Evolutionary conservation across 768 basidiomycete species (phyloP).

Genomic region (Mycena sanguinolenta): DNA sequence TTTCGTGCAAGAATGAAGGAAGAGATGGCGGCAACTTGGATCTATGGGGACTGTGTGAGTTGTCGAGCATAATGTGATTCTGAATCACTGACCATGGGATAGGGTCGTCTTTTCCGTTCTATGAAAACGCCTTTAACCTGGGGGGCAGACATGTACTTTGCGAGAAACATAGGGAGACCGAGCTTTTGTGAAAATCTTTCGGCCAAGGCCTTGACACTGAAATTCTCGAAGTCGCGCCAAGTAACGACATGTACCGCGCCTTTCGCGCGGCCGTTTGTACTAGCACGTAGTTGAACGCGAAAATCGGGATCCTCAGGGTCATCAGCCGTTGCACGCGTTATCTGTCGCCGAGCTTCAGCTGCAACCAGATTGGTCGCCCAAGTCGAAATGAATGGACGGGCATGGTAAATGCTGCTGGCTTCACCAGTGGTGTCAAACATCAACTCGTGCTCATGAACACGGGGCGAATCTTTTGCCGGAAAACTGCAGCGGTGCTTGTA

Average conservation of each 20-base stretch:
- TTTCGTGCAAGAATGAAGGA: neutral
- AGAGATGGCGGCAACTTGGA: neutral
- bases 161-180: constrained; percentile 3
- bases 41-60: neutral
- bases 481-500: constrained; percentile 4
- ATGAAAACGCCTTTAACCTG: neutral
- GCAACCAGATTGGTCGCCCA: neutral
- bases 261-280: neutral
- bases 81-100: constrained; percentile 1
- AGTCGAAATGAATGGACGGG: neutral
- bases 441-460: neutral
- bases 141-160: constrained; percentile 1
- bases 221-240: neutral
- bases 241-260: neutral
- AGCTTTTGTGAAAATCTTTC: neutral
- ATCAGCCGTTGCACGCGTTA: neutral
- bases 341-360: neutral
- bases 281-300: neutral
- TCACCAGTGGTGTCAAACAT: neutral
- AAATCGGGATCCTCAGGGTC: neutral
- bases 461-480: neutral
- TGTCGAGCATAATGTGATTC: neutral
- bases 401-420: neutral
- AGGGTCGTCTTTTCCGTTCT: neutral
- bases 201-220: neutral